These are phyloP conservation scores for Sarocladium oryzae DNA, from an alignment of 2,329 filamentous ascomycete species.

Conservation along the genomic window DNA sequence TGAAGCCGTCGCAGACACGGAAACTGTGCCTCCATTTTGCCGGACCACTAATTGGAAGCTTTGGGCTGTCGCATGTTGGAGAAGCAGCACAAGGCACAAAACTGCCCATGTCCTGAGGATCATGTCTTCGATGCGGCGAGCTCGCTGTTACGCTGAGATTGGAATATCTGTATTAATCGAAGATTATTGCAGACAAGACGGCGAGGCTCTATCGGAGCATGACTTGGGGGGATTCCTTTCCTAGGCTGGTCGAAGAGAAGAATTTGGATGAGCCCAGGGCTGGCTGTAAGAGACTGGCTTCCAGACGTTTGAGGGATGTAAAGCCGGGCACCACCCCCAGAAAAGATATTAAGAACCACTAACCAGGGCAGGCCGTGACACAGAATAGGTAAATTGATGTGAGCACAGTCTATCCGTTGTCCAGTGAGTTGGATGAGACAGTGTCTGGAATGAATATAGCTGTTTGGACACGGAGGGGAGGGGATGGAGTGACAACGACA, in stretches of 20 bases:
- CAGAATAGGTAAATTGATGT: neutral
- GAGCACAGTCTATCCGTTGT: neutral
- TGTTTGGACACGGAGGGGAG: too few relatives aligned
- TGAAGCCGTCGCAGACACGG: slow-evolving; percentile 3
- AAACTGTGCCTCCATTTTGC: slow-evolving; percentile 22
- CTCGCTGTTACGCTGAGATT: neutral
- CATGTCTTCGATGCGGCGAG: slow-evolving; percentile 23
- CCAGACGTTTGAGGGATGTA: too few relatives aligned
- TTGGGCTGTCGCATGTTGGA: slow-evolving; percentile 31
- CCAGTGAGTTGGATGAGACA: slow-evolving; percentile 7
- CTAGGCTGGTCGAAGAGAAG: too few relatives aligned
- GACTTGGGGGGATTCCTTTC: neutral
- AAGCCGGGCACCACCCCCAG: too few relatives aligned
- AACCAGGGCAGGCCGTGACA: neutral
- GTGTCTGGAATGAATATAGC: slow-evolving; percentile 3
- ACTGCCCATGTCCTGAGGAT: slow-evolving; percentile 28
- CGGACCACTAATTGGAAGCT: slow-evolving; percentile 25
- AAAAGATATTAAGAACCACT: neutral
- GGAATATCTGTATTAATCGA: neutral
- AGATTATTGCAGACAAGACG: neutral
- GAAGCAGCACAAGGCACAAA: slow-evolving; percentile 26
- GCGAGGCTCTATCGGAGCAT: slow-evolving; percentile 1
- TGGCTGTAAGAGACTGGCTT: too few relatives aligned
- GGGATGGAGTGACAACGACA: neutral
- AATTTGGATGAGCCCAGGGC: too few relatives aligned